A percentile compares a stretch with the other conserved stretches of the same genome.
Evolutionary conservation across 176 grass and related monocot genomes (phyloP).

Genomic region (Metroxylon sagu): DNA sequence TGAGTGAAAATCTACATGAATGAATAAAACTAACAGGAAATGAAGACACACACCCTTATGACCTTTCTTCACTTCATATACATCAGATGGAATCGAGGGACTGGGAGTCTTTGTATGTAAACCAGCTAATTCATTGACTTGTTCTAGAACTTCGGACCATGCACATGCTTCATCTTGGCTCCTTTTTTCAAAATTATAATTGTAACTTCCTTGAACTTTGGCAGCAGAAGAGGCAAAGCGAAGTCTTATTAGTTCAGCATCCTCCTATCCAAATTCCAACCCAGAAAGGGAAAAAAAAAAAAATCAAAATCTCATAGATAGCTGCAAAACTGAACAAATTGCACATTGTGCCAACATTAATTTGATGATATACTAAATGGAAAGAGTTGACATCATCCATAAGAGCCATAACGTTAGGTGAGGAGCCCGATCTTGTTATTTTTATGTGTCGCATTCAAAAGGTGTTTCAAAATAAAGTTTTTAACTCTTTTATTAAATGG

Average conservation of each 20-base stretch:
- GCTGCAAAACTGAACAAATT: too few species aligned
- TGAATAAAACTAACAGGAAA: slow-evolving; percentile 2
- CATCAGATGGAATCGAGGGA: background rate
- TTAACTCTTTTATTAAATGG: too few species aligned
- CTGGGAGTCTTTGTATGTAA: slow-evolving; percentile 16
- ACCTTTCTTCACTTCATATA: slow-evolving; percentile 14
- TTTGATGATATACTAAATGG: too few species aligned
- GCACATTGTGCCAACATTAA: too few species aligned
- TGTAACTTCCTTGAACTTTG: slow-evolving; percentile 7
- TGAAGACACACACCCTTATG: slow-evolving; percentile 25
- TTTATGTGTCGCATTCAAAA: too few species aligned
- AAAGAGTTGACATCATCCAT: too few species aligned
- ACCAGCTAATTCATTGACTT: slow-evolving; percentile 36
- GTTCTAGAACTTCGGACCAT: slow-evolving; percentile 34
- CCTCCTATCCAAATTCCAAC: slow-evolving; percentile 17
- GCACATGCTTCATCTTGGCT: slow-evolving; percentile 19
- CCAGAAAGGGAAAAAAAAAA: too few species aligned
- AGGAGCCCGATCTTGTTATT: too few species aligned
- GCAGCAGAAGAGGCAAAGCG: slow-evolving; percentile 20
- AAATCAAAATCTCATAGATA: too few species aligned
- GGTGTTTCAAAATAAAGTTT: too few species aligned
- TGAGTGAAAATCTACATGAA: background rate
- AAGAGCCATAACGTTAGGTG: too few species aligned
- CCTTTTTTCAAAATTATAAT: slow-evolving; percentile 12
- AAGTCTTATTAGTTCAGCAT: slow-evolving; percentile 20